A percentile compares a stretch with the other conserved stretches of the same genome.
Conservation (phyloP, 2,329 filamentous ascomycete species). For the Paecilomyces variotii region DNA sequence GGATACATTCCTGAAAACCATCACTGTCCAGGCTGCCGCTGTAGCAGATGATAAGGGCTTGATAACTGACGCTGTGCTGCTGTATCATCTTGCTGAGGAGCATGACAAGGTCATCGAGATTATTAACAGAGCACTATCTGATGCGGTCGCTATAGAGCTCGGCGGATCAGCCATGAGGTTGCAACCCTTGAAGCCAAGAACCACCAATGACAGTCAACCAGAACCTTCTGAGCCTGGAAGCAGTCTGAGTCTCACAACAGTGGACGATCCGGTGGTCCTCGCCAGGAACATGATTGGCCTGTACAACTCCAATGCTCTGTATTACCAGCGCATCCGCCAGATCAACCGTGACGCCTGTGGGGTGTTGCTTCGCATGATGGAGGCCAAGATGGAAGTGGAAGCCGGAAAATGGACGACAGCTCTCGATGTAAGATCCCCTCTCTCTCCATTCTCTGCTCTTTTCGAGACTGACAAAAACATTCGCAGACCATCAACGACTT, state of each 20-base stretch:
- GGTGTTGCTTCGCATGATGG: slow-evolving; percentile 53
- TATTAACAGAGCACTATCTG: slow-evolving; percentile 80
- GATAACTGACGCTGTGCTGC: slow-evolving; percentile 83
- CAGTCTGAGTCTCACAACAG: slow-evolving; percentile 55
- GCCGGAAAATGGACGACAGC: slow-evolving; percentile 52
- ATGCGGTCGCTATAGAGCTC: slow-evolving; percentile 78
- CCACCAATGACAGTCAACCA: slow-evolving; percentile 36
- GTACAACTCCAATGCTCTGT: slow-evolving; percentile 54
- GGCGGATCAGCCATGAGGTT: slow-evolving; percentile 72
- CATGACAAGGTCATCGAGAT: slow-evolving; percentile 91
- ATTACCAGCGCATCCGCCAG: slow-evolving; percentile 51
- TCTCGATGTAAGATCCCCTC: slow-evolving; percentile 50
- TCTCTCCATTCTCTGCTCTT: not conserved
- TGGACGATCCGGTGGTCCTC: slow-evolving; percentile 58
- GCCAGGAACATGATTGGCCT: slow-evolving; percentile 55
- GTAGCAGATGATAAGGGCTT: slow-evolving; percentile 92
- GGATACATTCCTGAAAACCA: slow-evolving; percentile 79
- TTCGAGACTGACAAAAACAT: slow-evolving; percentile 6
- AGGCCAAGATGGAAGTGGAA: slow-evolving; percentile 53
- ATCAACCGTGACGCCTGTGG: slow-evolving; percentile 52
- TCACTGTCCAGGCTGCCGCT: slow-evolving; percentile 84
- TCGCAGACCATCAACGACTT: slow-evolving; percentile 62
- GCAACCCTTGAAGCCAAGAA: slow-evolving; percentile 69
- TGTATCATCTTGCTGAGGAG: slow-evolving; percentile 91
- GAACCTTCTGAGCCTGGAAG: slow-evolving; percentile 32